Conservation (phyloP, 345 rosid genomes). For the Arabis alpina region DNA sequence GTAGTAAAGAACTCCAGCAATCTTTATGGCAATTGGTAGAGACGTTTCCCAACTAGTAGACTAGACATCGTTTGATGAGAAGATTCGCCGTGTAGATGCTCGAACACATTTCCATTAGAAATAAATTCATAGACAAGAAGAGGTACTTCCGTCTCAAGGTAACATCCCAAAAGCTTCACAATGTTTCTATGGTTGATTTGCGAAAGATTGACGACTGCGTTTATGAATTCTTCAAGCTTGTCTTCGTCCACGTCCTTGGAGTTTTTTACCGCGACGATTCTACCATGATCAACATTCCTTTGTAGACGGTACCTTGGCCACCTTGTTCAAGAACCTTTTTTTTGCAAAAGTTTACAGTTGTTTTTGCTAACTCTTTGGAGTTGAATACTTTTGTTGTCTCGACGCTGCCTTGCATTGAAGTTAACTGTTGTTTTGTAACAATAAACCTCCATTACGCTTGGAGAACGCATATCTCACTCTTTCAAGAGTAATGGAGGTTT, state of each 20-base stretch:
- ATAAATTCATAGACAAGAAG: too few relatives aligned
- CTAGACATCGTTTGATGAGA: background rate
- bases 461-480: too few relatives aligned
- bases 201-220: constrained; percentile 14
- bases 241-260: constrained; percentile 11
- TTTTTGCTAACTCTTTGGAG: too few relatives aligned
- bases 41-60: constrained; percentile 13
- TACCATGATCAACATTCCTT: constrained; percentile 5
- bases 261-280: background rate
- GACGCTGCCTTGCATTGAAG: background rate
- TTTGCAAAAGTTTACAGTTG: too few relatives aligned
- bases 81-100: background rate
- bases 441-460: constrained; percentile 13
- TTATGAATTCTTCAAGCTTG: constrained; percentile 7
- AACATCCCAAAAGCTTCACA: too few relatives aligned
- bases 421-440: constrained; percentile 12
- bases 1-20: constrained; percentile 16
- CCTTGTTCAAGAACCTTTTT: too few relatives aligned
- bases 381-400: background rate
- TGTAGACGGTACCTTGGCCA: too few relatives aligned
- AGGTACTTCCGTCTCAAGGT: too few relatives aligned
- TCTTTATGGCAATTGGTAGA: constrained; percentile 4
- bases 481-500: constrained; percentile 16
- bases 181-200: too few relatives aligned
- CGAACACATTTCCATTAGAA: constrained; percentile 25